Evolutionary conservation across 1,139 yeast genomes (phyloP), one percentile per base, ranked within the genome.

Genomic region (Petasospora rhodanensis): DNA sequence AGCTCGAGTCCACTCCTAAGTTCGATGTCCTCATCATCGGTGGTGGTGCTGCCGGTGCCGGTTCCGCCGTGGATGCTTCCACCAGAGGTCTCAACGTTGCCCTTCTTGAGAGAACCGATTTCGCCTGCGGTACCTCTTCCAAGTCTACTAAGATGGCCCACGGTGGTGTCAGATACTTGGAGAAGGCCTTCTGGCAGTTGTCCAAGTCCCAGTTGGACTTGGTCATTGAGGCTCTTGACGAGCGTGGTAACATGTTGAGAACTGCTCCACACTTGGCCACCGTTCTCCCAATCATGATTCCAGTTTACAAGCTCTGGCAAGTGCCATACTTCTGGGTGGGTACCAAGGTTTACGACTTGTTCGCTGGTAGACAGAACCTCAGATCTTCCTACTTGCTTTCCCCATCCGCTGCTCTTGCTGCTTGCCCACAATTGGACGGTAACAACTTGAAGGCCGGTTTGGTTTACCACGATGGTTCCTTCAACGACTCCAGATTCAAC

Each of bases 91-190:
- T 87, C 48, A 83, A 85, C 55, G 96, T 87, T 28, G 86, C 94
- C 37, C 61, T 89, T 40, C 71, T 89, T 42, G 97, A 89, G 61
- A 80, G 81, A 55, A 77, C 76, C 46, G 97, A 89, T 63, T 89
- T 82, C 56, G 94, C 96, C 9, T 68, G 87, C 10, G 96, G 95
- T 29, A 89, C 97, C 12, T 83, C 95, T 5, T 86, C 96, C 20
- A 81, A 89, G 54, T 83, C 95, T n/a, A 89, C 97, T 35, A 89
- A 89, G 64, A 84, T 89, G 79, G 95, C 95, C 28, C 97, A 89
- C 57, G 97, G 97, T 46, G 97, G 97, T 55, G 96, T 89, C 33
- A 72, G 97, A 54, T 89, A 89, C 62, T 73, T 89, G 55, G 97
- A 89, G 61, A 89, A 89, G 66, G 97, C 97, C 23, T 78, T 89